Evolutionary conservation across 768 basidiomycete species (phyloP).

Genomic region (Omphalotus guepiniiformis): DNA sequence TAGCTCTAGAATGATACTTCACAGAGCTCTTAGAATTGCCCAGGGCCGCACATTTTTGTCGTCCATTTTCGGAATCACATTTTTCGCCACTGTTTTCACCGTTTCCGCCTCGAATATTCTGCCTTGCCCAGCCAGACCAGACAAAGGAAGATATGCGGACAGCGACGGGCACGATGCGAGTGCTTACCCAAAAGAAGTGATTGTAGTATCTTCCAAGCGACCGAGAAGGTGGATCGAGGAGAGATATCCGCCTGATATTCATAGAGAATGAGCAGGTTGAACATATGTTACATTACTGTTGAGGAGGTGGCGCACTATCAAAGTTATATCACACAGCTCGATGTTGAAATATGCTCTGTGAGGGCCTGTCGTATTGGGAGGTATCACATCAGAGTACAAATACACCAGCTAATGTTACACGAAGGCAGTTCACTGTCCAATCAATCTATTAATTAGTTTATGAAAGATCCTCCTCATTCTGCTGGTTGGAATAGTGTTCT

Average conservation of each 20-base stretch:
- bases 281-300: too few species aligned
- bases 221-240: conserved; percentile 85
- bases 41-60: conserved; percentile 72
- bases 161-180: conserved; percentile 26
- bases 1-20: conserved; percentile 50
- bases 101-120: conserved; percentile 77
- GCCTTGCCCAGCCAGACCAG: conserved; percentile 72
- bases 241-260: conserved; percentile 35
- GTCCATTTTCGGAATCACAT: conserved; percentile 76
- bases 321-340: too few species aligned
- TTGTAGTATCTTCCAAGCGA: conserved; percentile 53
- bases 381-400: too few species aligned
- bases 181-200: conserved; percentile 19
- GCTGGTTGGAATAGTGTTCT: too few species aligned
- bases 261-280: neutral
- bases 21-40: conserved; percentile 56
- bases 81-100: conserved; percentile 72
- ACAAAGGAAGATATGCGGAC: conserved; percentile 58
- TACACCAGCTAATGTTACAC: too few species aligned
- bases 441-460: too few species aligned
- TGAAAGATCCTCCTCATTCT: too few species aligned
- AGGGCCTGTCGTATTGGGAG: too few species aligned
- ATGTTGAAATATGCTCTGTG: too few species aligned
- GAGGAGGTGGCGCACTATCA: too few species aligned
- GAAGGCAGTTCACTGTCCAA: too few species aligned